Evolutionary conservation across 2,329 filamentous ascomycete species (phyloP).

Genomic region (Thielaviopsis populi): DNA sequence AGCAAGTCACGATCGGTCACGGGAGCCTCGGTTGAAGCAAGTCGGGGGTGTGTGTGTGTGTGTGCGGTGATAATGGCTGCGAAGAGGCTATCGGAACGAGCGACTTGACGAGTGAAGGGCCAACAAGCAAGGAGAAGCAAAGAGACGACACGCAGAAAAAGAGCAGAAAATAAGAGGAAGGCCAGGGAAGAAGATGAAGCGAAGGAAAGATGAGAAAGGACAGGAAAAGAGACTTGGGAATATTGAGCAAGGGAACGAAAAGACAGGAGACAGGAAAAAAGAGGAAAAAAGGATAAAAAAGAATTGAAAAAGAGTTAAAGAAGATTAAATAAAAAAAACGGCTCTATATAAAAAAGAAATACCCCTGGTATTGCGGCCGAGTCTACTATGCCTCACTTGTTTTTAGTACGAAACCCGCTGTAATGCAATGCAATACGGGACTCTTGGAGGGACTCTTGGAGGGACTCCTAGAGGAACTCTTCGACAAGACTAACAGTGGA

Average conservation of each 20-base stretch:
- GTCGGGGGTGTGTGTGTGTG: conserved; percentile 1
- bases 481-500: background rate
- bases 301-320: background rate
- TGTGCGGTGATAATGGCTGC: background rate
- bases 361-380: background rate
- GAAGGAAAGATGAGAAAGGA: conserved; percentile 9
- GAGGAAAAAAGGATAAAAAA: conserved; percentile 4
- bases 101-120: conserved; percentile 7
- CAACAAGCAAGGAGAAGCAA: background rate
- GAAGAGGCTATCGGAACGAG: conserved; percentile 7
- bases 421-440: background rate
- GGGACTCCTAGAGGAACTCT: too few species aligned
- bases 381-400: background rate
- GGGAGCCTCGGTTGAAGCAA: background rate
- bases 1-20: conserved; percentile 6
- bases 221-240: conserved; percentile 11
- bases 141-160: conserved; percentile 5
- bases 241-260: background rate
- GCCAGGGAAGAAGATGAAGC: conserved; percentile 16
- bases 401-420: background rate
- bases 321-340: too few species aligned
- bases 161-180: background rate
- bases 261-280: background rate
- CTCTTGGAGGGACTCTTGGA: too few species aligned
- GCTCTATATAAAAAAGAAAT: background rate